These are phyloP conservation scores for Globisporangium canariense DNA, from an alignment of 352 stramenopile species.

Conservation along the genomic window DNA sequence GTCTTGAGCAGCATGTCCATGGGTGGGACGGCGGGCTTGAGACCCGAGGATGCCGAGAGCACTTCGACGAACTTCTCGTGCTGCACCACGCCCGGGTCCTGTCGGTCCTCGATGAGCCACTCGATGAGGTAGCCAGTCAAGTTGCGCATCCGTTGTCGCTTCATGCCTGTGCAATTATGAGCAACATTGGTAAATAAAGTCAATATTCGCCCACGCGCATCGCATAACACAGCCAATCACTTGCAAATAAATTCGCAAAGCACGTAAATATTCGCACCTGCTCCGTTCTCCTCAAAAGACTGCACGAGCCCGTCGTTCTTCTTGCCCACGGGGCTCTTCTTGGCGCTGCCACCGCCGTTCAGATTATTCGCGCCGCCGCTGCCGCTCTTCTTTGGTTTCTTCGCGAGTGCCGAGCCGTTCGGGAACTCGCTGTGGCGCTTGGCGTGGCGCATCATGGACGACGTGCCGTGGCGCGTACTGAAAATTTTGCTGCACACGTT, in stretches of 20 bases:
- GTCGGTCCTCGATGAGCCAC: slow-evolving; percentile 73
- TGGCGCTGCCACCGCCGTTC: slow-evolving; percentile 17
- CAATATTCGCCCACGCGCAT: background rate
- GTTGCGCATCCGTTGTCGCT: slow-evolving; percentile 65
- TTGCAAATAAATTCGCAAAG: background rate
- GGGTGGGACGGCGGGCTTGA: slow-evolving; percentile 47
- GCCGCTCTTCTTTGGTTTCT: slow-evolving; percentile 52
- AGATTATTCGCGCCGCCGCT: slow-evolving; percentile 20
- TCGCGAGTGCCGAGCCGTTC: slow-evolving; percentile 39
- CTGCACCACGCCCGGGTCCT: slow-evolving; percentile 57
- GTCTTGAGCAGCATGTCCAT: slow-evolving; percentile 59
- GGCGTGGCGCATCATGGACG: slow-evolving; percentile 80
- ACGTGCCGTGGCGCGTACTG: slow-evolving; percentile 76
- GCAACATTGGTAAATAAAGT: background rate
- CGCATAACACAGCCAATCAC: slow-evolving; percentile 1
- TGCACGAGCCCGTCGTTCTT: slow-evolving; percentile 46
- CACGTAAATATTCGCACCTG: slow-evolving; percentile 34
- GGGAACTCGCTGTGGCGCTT: slow-evolving; percentile 73
- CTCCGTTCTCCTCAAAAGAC: slow-evolving; percentile 58
- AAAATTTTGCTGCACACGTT: slow-evolving; percentile 75
- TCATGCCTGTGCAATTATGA: slow-evolving; percentile 34
- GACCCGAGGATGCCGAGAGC: slow-evolving; percentile 34
- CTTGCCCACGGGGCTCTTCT: slow-evolving; percentile 34
- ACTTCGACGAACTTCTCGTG: slow-evolving; percentile 76
- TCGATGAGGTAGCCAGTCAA: slow-evolving; percentile 59